Evolutionary conservation across 441 rosid genomes (phyloP).

Genomic region (Adansonia grandidieri): DNA sequence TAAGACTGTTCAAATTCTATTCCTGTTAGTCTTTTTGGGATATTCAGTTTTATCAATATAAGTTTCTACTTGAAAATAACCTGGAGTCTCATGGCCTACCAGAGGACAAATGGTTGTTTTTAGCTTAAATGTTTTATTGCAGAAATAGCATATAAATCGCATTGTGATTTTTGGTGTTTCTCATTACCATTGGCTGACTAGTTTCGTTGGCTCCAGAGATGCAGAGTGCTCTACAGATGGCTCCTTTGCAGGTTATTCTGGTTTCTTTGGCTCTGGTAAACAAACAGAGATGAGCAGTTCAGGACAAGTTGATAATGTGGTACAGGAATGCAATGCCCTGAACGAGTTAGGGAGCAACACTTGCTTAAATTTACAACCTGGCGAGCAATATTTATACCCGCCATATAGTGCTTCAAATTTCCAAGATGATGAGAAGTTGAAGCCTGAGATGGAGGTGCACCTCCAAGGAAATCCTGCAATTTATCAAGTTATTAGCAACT

Average conservation of each 20-base stretch:
- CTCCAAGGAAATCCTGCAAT: constrained; percentile 45
- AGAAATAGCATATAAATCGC: not conserved
- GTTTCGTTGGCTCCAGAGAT: constrained; percentile 43
- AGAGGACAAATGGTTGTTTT: not conserved
- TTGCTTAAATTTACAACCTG: constrained; percentile 54
- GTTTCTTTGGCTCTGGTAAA: constrained; percentile 53
- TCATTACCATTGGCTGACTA: constrained; percentile 17
- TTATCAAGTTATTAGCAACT: constrained; percentile 44
- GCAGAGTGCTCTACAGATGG: constrained; percentile 50
- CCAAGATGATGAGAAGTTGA: constrained; percentile 45
- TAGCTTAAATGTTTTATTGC: not conserved
- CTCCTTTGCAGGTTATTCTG: constrained; percentile 54
- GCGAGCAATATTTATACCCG: constrained; percentile 61
- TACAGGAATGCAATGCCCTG: constrained; percentile 42
- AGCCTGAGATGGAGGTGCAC: constrained; percentile 47
- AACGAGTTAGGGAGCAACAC: constrained; percentile 53
- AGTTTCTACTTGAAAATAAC: constrained; percentile 25
- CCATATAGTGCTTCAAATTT: constrained; percentile 43
- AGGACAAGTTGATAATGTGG: constrained; percentile 48
- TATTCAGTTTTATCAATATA: constrained; percentile 15
- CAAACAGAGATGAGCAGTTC: constrained; percentile 58
- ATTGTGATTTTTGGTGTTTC: not conserved
- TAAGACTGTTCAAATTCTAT: constrained; percentile 28
- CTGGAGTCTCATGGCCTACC: not conserved
- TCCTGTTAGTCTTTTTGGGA: not conserved